Conservation (phyloP, 805 yeast genomes). For the Allodekkera sacchari region DNA sequence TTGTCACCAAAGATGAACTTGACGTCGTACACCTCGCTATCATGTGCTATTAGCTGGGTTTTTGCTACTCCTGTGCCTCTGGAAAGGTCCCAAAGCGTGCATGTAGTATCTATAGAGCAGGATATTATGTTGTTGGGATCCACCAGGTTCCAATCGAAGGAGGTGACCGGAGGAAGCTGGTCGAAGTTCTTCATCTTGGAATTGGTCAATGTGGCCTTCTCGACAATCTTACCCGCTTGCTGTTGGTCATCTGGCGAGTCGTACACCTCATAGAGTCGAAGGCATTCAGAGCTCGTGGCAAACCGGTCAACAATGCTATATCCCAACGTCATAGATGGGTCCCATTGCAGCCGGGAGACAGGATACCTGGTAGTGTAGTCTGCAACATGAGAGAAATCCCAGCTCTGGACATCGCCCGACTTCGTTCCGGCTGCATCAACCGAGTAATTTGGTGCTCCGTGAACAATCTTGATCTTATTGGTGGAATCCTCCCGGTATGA, state of each 20-base stretch:
- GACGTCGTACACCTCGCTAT: constrained; percentile 90
- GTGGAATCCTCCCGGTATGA: constrained; percentile 71
- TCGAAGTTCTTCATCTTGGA: constrained; percentile 37
- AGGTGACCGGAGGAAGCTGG: constrained; percentile 79
- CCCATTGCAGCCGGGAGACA: constrained; percentile 68
- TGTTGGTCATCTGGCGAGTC: constrained; percentile 7
- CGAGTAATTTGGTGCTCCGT: constrained; percentile 22
- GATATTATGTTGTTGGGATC: constrained; percentile 71
- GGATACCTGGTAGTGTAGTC: constrained; percentile 49
- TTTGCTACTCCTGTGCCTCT: constrained; percentile 59
- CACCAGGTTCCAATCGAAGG: constrained; percentile 83
- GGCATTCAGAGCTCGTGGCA: constrained; percentile 65
- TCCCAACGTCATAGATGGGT: constrained; percentile 33
- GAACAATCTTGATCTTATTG: constrained; percentile 53
- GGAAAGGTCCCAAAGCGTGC: constrained; percentile 88
- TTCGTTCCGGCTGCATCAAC: constrained; percentile 9
- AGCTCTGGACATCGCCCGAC: constrained; percentile 19
- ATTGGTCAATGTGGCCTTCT: constrained; percentile 32
- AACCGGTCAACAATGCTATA: constrained; percentile 32
- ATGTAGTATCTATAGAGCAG: constrained; percentile 89
- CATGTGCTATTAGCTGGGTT: constrained; percentile 95
- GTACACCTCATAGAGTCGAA: constrained; percentile 38
- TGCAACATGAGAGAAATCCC: constrained; percentile 21
- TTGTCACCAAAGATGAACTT: constrained; percentile 68
- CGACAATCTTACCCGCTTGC: constrained; percentile 24